These are phyloP conservation scores for Eucalyptus camaldulensis DNA, from an alignment of 345 rosid genomes.

Conservation along the genomic window DNA sequence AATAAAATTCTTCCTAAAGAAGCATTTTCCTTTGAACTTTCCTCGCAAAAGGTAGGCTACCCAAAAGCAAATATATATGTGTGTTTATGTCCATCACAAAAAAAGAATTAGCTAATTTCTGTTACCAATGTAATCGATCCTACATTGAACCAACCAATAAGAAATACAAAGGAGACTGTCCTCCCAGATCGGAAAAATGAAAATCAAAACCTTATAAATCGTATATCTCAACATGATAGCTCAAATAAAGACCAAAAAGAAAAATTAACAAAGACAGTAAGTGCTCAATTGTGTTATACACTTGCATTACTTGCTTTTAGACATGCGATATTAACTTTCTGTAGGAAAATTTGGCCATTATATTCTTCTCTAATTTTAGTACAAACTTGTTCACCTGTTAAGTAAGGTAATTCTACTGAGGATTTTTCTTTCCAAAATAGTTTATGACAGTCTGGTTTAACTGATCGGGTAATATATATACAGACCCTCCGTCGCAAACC, in stretches of 20 bases:
- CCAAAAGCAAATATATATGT: not conserved
- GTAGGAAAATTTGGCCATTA: not conserved
- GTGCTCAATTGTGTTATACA: not conserved
- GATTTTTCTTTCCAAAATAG: not conserved
- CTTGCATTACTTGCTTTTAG: not conserved
- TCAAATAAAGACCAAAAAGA: too few species aligned
- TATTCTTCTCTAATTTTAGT: not conserved
- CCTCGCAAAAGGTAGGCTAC: not conserved
- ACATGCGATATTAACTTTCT: not conserved
- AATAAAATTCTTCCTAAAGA: not conserved
- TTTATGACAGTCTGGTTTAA: not conserved
- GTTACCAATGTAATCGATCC: not conserved
- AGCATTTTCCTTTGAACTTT: not conserved
- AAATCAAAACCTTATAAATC: too few species aligned
- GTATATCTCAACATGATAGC: too few species aligned
- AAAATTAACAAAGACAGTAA: too few species aligned
- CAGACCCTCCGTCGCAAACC: too few species aligned
- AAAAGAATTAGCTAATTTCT: not conserved
- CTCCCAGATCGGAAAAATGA: too few species aligned
- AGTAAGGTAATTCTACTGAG: not conserved
- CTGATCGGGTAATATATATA: too few species aligned
- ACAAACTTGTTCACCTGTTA: not conserved
- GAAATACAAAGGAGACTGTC: too few species aligned
- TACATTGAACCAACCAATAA: too few species aligned
- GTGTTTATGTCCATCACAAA: too few species aligned